Conservation (phyloP, 495 filamentous ascomycete genomes). For the Daldinia grandis region DNA sequence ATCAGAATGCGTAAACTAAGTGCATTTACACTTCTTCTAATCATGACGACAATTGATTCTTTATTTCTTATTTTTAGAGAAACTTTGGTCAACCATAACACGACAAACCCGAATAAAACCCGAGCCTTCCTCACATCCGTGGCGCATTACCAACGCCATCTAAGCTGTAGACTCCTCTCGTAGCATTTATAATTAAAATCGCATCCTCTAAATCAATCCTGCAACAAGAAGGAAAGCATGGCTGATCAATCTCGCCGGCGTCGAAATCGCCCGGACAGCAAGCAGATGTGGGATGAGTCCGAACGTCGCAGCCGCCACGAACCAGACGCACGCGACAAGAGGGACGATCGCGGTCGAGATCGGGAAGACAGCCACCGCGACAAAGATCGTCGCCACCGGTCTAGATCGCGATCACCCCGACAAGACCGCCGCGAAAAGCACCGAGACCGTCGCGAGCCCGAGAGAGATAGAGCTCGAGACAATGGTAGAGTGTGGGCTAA, state of each 20-base stretch:
- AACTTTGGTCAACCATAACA: neutral
- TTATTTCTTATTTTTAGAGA: neutral
- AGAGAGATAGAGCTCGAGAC: constrained; percentile 47
- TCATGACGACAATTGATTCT: neutral
- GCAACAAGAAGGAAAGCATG: constrained; percentile 24
- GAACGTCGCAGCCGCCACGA: constrained; percentile 43
- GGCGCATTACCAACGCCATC: neutral
- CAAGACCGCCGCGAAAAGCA: constrained; percentile 48
- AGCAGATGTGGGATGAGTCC: constrained; percentile 55
- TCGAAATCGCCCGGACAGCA: constrained; percentile 53
- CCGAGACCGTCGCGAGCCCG: constrained; percentile 47
- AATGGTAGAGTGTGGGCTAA: constrained; percentile 13
- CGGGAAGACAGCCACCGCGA: constrained; percentile 40
- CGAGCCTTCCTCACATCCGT: neutral
- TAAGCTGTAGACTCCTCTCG: neutral
- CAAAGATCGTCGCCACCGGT: constrained; percentile 45
- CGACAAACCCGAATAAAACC: neutral
- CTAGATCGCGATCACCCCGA: constrained; percentile 51
- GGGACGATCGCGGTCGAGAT: constrained; percentile 46
- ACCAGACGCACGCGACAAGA: constrained; percentile 45
- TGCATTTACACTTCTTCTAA: neutral
- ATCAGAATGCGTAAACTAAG: neutral
- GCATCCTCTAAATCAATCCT: neutral
- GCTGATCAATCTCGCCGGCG: constrained; percentile 42
- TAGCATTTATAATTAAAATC: neutral